A percentile compares a stretch with the other conserved stretches of the same genome.
phyloP scores from a whole-genome alignment of 2,329 filamentous ascomycete species.

The Colletotrichum sp. region DNA sequence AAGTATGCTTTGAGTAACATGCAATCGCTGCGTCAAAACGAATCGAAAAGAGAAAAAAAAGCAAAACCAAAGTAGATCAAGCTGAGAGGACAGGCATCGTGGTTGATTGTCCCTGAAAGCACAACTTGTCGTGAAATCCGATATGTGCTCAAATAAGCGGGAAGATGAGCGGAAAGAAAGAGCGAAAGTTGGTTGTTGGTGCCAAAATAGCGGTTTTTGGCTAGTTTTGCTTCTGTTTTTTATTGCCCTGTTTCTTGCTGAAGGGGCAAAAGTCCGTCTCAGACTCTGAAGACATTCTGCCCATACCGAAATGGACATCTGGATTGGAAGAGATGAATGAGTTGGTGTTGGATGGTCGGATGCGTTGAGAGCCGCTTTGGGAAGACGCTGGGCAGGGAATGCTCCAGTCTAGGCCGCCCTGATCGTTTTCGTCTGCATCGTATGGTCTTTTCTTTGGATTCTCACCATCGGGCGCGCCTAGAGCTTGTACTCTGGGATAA shows the following conservation, averaged over 20 bases:
- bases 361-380: not conserved
- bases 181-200: not conserved
- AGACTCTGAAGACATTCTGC: not conserved
- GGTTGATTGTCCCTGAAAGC: not conserved
- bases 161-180: not conserved
- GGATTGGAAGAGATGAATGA: not conserved
- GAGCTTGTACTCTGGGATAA: not conserved
- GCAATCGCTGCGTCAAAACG: not conserved
- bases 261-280: not conserved
- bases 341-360: not conserved
- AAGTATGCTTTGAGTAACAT: not conserved
- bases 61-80: not conserved
- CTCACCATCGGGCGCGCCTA: not conserved
- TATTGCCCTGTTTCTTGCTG: not conserved
- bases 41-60: not conserved
- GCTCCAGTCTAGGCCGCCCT: not conserved
- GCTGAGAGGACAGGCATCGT: not conserved
- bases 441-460: not conserved
- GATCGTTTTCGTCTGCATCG: not conserved
- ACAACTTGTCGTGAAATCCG: not conserved
- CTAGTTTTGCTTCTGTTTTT: not conserved
- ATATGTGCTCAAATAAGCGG: not conserved
- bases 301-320: not conserved
- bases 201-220: not conserved
- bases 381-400: not conserved